Base-by-base conservation (phyloP, 1,139 yeast genomes). In the Debaryomycetaceae sp. region DNA sequence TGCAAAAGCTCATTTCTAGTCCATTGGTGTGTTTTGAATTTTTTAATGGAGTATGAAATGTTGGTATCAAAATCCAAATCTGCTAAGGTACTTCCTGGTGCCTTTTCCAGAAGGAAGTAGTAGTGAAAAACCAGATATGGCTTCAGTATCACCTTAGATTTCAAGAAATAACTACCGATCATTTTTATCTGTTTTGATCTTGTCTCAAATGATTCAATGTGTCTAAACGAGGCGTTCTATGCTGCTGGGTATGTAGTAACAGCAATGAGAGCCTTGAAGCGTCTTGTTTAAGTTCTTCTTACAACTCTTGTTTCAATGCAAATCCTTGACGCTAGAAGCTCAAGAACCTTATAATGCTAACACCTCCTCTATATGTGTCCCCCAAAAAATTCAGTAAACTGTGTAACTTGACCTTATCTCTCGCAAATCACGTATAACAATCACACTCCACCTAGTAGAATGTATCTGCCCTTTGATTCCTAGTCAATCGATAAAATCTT, bases 1-100 rank as follows among this genome's bases (percentile, higher is more conserved):
- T 83, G 87, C 3, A 69, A 53, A 6, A 68, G 55, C 47, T 83
- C 87, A 24, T 67, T 65, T 11, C 56, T 48, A 0, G 75, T 62
- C 67, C 79, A 81, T 40, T 72, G 61, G 58, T 81, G 84, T 40
- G 66, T 65, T 52, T 68, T 70, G 43, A 87, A 62, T 53, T 73
- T 72, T 38, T 66, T 56, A 40, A 87, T 49, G 3, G 84, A 71
- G 34, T 69, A 59, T 29, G 69, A 65, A 6, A 84, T 76, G 58
- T 81, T 79, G 41, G 84, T 75, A 36, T 84, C 83, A 45, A 82
- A 75, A 45, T 81, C 76, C 47, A 87, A 68, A 50, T 80, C 78
- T 14, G 86, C 73, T 13, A 85, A 64, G 22, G 72, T 53, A 45
- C 76, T 72, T 42, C 80, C 80, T 1, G 80, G 75, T 23, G 79